These are phyloP conservation scores for Mucor irregularis DNA, from an alignment of 371 early-diverging fungal genomes.

Conservation along the genomic window DNA sequence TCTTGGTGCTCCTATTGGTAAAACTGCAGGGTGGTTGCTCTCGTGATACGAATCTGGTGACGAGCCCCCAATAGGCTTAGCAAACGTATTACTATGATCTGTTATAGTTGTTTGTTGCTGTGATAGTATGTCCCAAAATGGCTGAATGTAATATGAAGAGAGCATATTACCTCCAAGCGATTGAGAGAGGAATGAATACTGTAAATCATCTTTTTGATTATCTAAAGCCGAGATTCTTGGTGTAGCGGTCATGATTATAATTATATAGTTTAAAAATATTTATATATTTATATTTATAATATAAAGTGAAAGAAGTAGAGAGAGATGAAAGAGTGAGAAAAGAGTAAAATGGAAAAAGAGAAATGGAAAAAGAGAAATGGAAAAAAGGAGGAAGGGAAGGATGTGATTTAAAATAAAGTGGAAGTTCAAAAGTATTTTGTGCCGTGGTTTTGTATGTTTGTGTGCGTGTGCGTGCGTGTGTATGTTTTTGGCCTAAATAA, in stretches of 20 bases:
- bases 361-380: conserved; percentile 6
- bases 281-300: background rate
- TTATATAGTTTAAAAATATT: background rate
- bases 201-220: background rate
- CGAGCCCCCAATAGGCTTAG: conserved; percentile 25
- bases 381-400: conserved; percentile 1
- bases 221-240: background rate
- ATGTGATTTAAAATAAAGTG: background rate
- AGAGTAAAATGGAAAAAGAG: conserved; percentile 10
- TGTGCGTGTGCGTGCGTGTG: background rate
- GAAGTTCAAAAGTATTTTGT: background rate
- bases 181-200: conserved; percentile 16
- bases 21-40: conserved; percentile 19
- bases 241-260: background rate
- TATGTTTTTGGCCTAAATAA: conserved; percentile 4
- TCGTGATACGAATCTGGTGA: conserved; percentile 30
- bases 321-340: background rate
- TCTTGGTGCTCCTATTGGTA: conserved; percentile 27
- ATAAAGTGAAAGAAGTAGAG: background rate
- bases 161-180: conserved; percentile 4
- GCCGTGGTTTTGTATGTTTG: background rate
- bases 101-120: conserved; percentile 1
- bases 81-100: background rate
- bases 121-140: conserved; percentile 11
- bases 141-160: background rate